Base-by-base conservation (phyloP, 2,329 filamentous ascomycete genomes). In the Diaporthe batatas region DNA sequence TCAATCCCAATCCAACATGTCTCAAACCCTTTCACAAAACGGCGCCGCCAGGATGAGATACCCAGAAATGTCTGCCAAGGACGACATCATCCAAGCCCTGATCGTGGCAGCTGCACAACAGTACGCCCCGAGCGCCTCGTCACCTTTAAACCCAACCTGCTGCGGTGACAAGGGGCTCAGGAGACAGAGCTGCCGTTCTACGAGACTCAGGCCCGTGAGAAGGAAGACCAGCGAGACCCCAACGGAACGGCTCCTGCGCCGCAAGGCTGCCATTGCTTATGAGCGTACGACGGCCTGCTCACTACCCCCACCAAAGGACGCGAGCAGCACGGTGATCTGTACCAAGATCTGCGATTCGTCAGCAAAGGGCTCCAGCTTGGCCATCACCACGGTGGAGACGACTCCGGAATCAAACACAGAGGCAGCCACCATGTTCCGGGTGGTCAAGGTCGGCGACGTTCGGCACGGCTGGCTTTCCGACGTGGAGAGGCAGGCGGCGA, bases 21-120 rank as follows among this genome's bases (percentile, higher is more conserved):
- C 71, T 49, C 72, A 72, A 23, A 54, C 25, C 16, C 32, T 49
- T 6, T 64, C 58, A 64, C 42, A 55, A 18, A 47, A 59, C 67
- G 44, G 14, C 54, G 23, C 18, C 44, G 57, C 49, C 6, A 23
- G 59, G 69, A 49, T 59, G 16, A 59, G 65, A 39, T 53, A 54
- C 42, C 59, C 29, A 21, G 53, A 42, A 18, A 62, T 70, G 44
- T 70, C 57, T 32, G 32, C 71, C 25, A 44, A 49, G 42, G 67
- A 74, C 65, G 62, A 47, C 49, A 55, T 73, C 58, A 57, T 74
- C 25, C 32, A 54, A 32, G 57, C 71, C 12, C 54, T 73, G 29
- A 64, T 74, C 53, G 67, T 71, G 25, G 71, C 73, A 34, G 73
- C 73, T 23, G 53, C 73, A 54, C 57, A 73, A 39, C 73, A 72